Evolutionary conservation across 345 rosid genomes (phyloP), one percentile per base, ranked within the genome.

Genomic region (Trapa bicornis): DNA sequence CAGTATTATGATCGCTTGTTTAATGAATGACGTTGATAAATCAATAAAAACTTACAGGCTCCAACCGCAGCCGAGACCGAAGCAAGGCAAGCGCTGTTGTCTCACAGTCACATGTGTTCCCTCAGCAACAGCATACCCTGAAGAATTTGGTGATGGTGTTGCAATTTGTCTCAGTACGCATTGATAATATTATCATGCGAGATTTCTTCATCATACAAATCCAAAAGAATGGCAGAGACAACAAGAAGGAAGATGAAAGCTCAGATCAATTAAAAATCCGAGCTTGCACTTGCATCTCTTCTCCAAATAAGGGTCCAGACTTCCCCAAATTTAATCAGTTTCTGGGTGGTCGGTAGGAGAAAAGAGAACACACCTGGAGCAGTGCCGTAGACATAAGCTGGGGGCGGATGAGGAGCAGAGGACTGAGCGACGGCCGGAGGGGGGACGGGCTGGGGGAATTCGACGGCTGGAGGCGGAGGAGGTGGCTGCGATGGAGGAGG

Each of bases 51-150:
- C 99, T 82, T 83, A 94, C 99, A 94, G 73, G 82, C 73, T 82
- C 99, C 99, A 94, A 68, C 97, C 99, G 42, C 79, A 11, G 73
- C 99, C 99, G 56, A 83, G 72, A 65, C 99, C 99, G 64, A 96
- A 94, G 75, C 96, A 94, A 66, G 91, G 97, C 74, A 94, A 89
- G n/a, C 93, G 89, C 52, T 75, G 87, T 41, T 80, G 83, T 75
- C 87, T 81, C 39, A 80, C 96, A 47, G 97, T 81, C 39, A 80
- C 96, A 47, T 96, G 95, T 71, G 87, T 86, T 78, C 97, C 99
- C 83, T 90, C 96, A 71, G 88, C 95, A 67, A 91, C 84, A 68
- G 89, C 95, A 80, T 88, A 76, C 47, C 95, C 99, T 91, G 73
- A 52, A 73, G 12, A 37, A 47, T 12, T 12, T 15, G 35, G 56